Evolutionary conservation across 176 grass and related monocot species (phyloP).

Genomic region (Carex parvula): DNA sequence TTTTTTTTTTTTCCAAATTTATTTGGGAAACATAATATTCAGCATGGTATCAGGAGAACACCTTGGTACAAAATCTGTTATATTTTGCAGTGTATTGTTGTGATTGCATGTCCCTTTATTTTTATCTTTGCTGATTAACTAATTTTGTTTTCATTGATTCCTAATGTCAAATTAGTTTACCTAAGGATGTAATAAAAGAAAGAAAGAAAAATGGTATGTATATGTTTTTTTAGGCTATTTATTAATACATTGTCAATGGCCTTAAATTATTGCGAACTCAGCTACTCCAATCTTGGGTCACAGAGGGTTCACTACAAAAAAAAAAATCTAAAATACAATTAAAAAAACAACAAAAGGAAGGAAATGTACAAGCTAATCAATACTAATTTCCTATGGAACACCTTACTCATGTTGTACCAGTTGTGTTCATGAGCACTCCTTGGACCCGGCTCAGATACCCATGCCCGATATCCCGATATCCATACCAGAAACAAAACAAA

Average conservation of each 20-base stretch:
- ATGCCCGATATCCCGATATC: neutral
- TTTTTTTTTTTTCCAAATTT: too few relatives aligned
- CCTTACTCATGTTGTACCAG: neutral
- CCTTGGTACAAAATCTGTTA: too few relatives aligned
- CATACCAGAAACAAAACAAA: neutral
- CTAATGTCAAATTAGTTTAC: too few relatives aligned
- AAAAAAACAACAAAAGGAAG: neutral
- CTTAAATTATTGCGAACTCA: neutral
- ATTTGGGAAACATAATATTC: too few relatives aligned
- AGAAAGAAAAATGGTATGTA: too few relatives aligned
- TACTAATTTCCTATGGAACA: conserved; percentile 23
- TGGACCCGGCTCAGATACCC: neutral
- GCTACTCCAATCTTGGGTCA: neutral
- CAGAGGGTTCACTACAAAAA: neutral
- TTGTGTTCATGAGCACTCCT: conserved; percentile 10
- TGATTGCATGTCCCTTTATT: too few relatives aligned
- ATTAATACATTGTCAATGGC: neutral
- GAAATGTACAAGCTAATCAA: conserved; percentile 21
- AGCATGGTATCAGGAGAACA: too few relatives aligned
- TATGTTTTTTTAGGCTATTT: neutral
- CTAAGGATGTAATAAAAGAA: too few relatives aligned
- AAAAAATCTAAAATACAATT: neutral
- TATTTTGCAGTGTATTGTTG: too few relatives aligned
- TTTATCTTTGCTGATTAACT: too few relatives aligned
- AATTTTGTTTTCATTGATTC: too few relatives aligned